Evolutionary conservation across 495 filamentous ascomycete species (phyloP).

Genomic region (Acidiella bohemica): DNA sequence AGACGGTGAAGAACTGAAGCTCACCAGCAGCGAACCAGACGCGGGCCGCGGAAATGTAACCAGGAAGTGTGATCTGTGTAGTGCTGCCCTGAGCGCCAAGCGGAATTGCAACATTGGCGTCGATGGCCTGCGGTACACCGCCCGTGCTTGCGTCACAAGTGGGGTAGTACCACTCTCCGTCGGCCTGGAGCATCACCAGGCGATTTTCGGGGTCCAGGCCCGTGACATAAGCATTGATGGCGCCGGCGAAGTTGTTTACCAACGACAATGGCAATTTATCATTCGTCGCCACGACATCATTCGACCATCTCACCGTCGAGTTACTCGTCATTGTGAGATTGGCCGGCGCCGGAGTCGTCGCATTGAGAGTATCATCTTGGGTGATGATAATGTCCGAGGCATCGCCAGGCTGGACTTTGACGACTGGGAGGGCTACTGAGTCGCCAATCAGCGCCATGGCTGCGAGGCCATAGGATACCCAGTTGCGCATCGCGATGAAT

Average conservation of each 20-base stretch:
- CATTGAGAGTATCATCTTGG: conserved; percentile 1
- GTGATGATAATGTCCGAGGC: background rate
- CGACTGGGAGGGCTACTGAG: too few species aligned
- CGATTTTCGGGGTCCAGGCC: conserved; percentile 25
- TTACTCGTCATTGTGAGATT: background rate
- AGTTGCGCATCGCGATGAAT: too few species aligned
- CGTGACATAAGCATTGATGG: conserved; percentile 31
- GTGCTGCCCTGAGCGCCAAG: conserved; percentile 26
- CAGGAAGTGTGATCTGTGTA: conserved; percentile 30
- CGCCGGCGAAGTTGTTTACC: conserved; percentile 30
- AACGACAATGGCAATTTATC: conserved; percentile 8
- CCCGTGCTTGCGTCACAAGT: conserved; percentile 13
- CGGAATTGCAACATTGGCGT: conserved; percentile 22
- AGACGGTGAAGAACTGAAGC: conserved; percentile 32
- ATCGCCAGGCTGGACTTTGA: background rate
- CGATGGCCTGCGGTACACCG: conserved; percentile 28
- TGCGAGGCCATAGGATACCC: too few species aligned
- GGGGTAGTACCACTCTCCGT: conserved; percentile 31
- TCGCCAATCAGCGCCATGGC: too few species aligned
- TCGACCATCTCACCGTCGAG: background rate
- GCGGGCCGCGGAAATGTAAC: conserved; percentile 30
- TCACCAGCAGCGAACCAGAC: conserved; percentile 33
- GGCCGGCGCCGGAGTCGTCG: background rate
- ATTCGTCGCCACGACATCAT: background rate
- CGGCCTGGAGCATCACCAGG: conserved; percentile 27